phyloP scores from a whole-genome alignment of 2,329 filamentous ascomycete genomes.

The Sporothrix pallida region DNA sequence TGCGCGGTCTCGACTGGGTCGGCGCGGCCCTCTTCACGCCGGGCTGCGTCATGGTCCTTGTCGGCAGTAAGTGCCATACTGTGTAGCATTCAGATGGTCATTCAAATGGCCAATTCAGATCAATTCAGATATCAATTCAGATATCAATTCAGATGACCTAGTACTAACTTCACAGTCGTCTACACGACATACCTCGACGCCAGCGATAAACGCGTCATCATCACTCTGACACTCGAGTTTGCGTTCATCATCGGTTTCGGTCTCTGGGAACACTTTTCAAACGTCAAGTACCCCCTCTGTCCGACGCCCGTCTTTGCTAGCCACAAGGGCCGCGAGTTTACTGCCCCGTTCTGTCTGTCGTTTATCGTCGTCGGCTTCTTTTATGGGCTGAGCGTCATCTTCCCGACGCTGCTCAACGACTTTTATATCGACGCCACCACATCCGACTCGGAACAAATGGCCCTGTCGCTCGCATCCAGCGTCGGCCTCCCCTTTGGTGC shows the following conservation, averaged over 20 bases:
- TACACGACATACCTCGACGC: conserved; percentile 1
- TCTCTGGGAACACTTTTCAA: conserved; percentile 21
- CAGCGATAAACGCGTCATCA: neutral
- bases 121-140: too few relatives aligned
- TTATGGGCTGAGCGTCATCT: conserved; percentile 12
- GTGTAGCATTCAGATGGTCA: neutral
- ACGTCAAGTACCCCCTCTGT: conserved; percentile 49
- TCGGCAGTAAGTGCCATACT: conserved; percentile 10
- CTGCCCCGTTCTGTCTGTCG: conserved; percentile 30
- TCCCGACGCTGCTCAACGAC: conserved; percentile 6
- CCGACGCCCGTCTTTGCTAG: conserved; percentile 53
- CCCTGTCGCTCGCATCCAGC: conserved; percentile 52
- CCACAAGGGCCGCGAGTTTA: conserved; percentile 46
- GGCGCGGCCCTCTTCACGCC: conserved; percentile 30
- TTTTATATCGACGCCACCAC: conserved; percentile 43
- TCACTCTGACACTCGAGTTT: neutral
- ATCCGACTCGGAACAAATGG: conserved; percentile 36
- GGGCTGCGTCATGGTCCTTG: conserved; percentile 27
- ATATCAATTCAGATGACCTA: too few relatives aligned
- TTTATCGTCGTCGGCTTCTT: conserved; percentile 27
- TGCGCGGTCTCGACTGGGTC: conserved; percentile 31
- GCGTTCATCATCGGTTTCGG: conserved; percentile 12
- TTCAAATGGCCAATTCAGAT: too few relatives aligned
- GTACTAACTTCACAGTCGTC: neutral
- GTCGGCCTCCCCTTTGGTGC: conserved; percentile 53